Evolutionary conservation across 495 filamentous ascomycete genomes (phyloP), one percentile per base, ranked within the genome.

Genomic region (Penicillium odoratum): DNA sequence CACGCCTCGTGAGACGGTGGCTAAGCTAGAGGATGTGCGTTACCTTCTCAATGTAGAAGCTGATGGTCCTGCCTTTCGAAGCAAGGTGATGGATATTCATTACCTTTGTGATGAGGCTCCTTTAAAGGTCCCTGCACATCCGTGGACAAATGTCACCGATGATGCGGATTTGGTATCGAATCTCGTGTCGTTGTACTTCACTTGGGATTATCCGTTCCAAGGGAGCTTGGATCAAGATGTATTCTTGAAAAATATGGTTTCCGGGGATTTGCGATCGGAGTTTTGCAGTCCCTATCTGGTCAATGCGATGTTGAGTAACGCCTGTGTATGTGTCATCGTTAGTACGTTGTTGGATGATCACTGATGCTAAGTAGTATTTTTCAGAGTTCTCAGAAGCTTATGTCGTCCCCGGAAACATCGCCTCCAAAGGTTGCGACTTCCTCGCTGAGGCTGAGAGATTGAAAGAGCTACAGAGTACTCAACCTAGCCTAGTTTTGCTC

Each of bases 221-320:
- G 63, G 69, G 7, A 76, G 76, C 61, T 57, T 84, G 48, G 79
- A 82, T 42, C 64, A 69, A 26, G 72, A 74, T 36, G 72, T 82
- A 13, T 82, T 84, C 62, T 52, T 83, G 13, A 64, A 59, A 16
- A 74, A 83, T 64, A 81, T 83, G 75, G 60, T 51, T 0, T 38
- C 26, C 25, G 69, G 67, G 0, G 59, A 74, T 25, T 38, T 64
- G 10, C 61, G 61, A 3, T 70, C 69, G 13, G 64, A 74, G 59
- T 79, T 80, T 65, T 84, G 81, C 66, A 78, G 73, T 43, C 72
- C 79, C 3, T 78, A 81, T 61, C 67, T 84, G 55, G 81, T 84
- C 18, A 83, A 84, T 67, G 76, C 80, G 13, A 50, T 84, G 51
- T 70, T 82, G 49, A 75, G 79, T 28, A 77, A 75, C 69, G 76